These are phyloP conservation scores for Hirsutella rhossiliensis DNA, from an alignment of 2,329 filamentous ascomycete species.

Conservation along the genomic window DNA sequence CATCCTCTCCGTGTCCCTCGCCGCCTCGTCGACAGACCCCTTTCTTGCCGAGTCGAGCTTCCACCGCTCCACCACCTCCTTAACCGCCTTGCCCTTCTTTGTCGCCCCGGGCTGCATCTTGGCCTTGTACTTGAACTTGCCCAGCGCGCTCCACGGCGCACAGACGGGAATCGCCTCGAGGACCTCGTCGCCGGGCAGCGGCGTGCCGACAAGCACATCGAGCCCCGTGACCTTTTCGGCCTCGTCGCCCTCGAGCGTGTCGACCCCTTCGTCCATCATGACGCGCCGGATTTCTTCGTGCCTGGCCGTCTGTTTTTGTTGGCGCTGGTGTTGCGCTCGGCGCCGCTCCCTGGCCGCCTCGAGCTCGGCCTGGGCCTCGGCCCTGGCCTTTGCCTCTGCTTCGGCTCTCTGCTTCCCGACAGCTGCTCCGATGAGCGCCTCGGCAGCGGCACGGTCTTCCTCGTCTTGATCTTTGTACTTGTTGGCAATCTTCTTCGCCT, in stretches of 20 bases:
- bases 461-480: constrained; percentile 95
- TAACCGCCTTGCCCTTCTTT: constrained; percentile 92
- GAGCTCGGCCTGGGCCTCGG: constrained; percentile 53
- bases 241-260: constrained; percentile 47
- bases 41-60: constrained; percentile 48
- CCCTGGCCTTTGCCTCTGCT: constrained; percentile 56
- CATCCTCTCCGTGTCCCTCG: constrained; percentile 58
- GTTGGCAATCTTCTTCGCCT: constrained; percentile 74
- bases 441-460: constrained; percentile 74
- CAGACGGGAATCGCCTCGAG: constrained; percentile 53
- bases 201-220: constrained; percentile 65
- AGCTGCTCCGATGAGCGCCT: constrained; percentile 73
- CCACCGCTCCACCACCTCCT: constrained; percentile 81
- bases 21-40: constrained; percentile 47
- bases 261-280: constrained; percentile 47
- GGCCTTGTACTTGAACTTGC: constrained; percentile 78
- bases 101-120: constrained; percentile 83
- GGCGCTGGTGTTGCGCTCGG: constrained; percentile 65
- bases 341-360: constrained; percentile 64
- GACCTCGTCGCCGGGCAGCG: constrained; percentile 72
- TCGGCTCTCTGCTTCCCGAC: constrained; percentile 55
- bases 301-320: constrained; percentile 63
- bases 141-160: constrained; percentile 51
- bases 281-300: constrained; percentile 58
- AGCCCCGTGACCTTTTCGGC: constrained; percentile 42